Evolutionary conservation across 345 rosid species (phyloP).

Genomic region (Ailanthus altissimus): DNA sequence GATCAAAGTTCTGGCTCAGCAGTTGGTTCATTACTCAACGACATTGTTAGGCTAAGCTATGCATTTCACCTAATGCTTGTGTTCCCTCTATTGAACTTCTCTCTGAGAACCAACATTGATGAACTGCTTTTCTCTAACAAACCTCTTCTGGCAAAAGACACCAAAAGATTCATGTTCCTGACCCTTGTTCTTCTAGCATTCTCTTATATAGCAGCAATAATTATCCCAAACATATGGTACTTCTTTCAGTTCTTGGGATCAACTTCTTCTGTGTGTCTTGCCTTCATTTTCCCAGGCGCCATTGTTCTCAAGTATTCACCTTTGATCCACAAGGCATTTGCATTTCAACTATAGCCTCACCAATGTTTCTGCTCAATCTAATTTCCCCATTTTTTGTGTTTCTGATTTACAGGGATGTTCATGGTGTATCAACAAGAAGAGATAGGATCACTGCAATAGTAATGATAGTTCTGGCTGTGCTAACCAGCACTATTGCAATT

Average conservation of each 20-base stretch:
- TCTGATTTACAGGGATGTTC: conserved; percentile 45
- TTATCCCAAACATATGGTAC: conserved; percentile 77
- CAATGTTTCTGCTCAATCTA: not conserved
- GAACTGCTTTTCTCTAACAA: conserved; percentile 61
- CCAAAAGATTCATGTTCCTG: conserved; percentile 52
- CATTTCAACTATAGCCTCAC: not conserved
- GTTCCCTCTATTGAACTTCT: conserved; percentile 84
- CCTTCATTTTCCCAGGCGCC: conserved; percentile 83
- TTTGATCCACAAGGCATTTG: not conserved
- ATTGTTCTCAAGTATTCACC: conserved; percentile 65
- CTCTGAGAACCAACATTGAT: conserved; percentile 65
- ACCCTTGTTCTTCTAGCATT: conserved; percentile 46
- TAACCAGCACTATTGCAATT: conserved; percentile 52
- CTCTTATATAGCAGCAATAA: conserved; percentile 60
- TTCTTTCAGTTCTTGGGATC: conserved; percentile 88
- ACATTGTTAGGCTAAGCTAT: conserved; percentile 65
- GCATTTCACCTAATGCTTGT: conserved; percentile 81
- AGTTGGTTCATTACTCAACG: conserved; percentile 52
- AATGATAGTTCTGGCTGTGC: conserved; percentile 48
- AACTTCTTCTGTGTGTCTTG: conserved; percentile 74
- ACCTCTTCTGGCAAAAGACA: conserved; percentile 44
- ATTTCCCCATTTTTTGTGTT: not conserved
- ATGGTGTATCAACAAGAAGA: conserved; percentile 39
- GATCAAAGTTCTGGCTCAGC: conserved; percentile 57
- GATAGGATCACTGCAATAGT: conserved; percentile 39